Conservation (phyloP, 176 grass and related monocot species). For the Saccharum officinarum region DNA sequence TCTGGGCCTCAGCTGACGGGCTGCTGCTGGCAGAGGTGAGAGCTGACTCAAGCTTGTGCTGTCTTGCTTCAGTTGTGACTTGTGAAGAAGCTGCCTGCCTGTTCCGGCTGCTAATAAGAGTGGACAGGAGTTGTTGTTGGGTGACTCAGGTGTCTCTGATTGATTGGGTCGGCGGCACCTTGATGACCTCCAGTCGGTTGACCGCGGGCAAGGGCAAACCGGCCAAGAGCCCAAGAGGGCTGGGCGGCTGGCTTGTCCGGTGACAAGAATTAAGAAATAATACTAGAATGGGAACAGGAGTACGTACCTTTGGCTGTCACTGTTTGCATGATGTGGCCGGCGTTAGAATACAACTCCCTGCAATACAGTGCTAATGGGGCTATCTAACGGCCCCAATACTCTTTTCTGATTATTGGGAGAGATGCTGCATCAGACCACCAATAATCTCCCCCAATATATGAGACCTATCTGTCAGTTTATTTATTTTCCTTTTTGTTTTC, state of each 20-base stretch:
- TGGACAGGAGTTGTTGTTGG: constrained; percentile 32
- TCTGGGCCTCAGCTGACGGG: constrained; percentile 14
- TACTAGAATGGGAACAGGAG: not conserved
- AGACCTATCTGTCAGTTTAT: too few relatives aligned
- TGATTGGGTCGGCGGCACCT: constrained; percentile 3
- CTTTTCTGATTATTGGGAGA: too few relatives aligned
- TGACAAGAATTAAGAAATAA: not conserved
- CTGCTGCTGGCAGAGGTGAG: not conserved
- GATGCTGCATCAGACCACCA: too few relatives aligned
- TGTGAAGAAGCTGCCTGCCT: not conserved
- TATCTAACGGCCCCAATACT: too few relatives aligned
- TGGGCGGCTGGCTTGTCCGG: not conserved
- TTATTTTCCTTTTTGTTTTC: too few relatives aligned
- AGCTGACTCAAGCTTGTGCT: not conserved
- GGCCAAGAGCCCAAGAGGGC: not conserved
- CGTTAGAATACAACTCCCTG: too few relatives aligned
- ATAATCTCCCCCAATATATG: too few relatives aligned
- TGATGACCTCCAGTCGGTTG: not conserved
- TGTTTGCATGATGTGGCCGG: not conserved
- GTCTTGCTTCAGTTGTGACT: not conserved
- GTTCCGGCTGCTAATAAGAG: not conserved
- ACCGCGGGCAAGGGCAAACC: not conserved
- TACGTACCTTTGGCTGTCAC: not conserved
- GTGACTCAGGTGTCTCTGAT: constrained; percentile 42
- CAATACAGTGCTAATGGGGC: too few relatives aligned